Percentiles rank a stretch among this genome's conserved stretches.
Conservation (phyloP, 768 basidiomycete species). For the Leccinum uliginosum region DNA sequence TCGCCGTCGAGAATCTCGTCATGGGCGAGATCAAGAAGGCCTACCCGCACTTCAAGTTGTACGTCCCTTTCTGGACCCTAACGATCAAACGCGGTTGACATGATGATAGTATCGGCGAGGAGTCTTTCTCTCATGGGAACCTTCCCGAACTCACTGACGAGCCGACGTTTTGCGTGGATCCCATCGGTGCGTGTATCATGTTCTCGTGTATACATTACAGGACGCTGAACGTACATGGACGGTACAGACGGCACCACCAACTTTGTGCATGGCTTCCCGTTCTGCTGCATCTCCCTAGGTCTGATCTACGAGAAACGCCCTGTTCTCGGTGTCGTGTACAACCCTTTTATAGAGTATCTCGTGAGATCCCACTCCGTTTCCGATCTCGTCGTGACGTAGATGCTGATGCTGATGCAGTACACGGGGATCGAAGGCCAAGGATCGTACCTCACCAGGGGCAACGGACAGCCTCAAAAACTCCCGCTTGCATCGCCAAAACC, state of each 20-base stretch:
- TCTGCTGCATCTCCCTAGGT: slow-evolving; percentile 87
- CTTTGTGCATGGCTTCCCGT: slow-evolving; percentile 82
- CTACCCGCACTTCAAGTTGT: slow-evolving; percentile 85
- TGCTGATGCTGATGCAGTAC: slow-evolving; percentile 43
- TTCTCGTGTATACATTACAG: background rate
- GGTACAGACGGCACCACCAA: slow-evolving; percentile 80
- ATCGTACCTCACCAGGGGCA: slow-evolving; percentile 61
- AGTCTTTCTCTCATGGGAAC: slow-evolving; percentile 79
- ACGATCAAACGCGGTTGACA: background rate
- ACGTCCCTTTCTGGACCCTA: slow-evolving; percentile 30
- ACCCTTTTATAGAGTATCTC: slow-evolving; percentile 85
- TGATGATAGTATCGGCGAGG: slow-evolving; percentile 79
- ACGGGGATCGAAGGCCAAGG: slow-evolving; percentile 77
- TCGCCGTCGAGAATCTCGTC: slow-evolving; percentile 84
- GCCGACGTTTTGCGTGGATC: slow-evolving; percentile 95
- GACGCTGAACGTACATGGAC: background rate
- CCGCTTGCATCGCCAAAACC: slow-evolving; percentile 65
- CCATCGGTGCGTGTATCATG: slow-evolving; percentile 59
- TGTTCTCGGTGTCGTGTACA: slow-evolving; percentile 88
- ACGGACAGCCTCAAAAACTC: slow-evolving; percentile 46
- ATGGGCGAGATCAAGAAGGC: slow-evolving; percentile 55
- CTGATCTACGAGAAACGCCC: slow-evolving; percentile 79
- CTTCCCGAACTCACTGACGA: slow-evolving; percentile 71
- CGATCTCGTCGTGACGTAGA: background rate
- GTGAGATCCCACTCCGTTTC: slow-evolving; percentile 30